These are phyloP conservation scores for Boletus subparvulus DNA, from an alignment of 768 basidiomycete genomes.

Conservation along the genomic window DNA sequence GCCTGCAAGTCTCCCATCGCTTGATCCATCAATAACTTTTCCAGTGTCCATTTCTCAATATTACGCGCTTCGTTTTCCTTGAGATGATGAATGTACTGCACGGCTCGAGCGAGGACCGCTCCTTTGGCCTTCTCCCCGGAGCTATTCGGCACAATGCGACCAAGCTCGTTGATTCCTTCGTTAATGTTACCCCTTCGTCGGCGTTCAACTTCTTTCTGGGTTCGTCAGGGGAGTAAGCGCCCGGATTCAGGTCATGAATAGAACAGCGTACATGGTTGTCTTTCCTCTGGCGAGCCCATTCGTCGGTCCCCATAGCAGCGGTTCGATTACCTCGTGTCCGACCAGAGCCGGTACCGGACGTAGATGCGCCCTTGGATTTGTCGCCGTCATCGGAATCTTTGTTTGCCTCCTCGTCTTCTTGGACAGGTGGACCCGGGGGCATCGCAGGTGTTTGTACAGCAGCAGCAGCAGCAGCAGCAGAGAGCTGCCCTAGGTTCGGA, in stretches of 20 bases:
- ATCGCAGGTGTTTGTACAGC: constrained; percentile 43
- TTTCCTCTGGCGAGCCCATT: constrained; percentile 78
- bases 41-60: constrained; percentile 91
- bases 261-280: constrained; percentile 70
- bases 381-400: constrained; percentile 32
- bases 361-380: constrained; percentile 24
- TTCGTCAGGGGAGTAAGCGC: neutral
- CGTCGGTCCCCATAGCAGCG: constrained; percentile 68
- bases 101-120: constrained; percentile 82
- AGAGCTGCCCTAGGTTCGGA: constrained; percentile 60
- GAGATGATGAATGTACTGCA: constrained; percentile 88
- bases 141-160: constrained; percentile 83
- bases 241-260: neutral
- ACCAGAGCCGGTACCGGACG: constrained; percentile 33
- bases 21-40: constrained; percentile 90
- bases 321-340: constrained; percentile 53
- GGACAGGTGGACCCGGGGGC: constrained; percentile 14
- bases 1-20: constrained; percentile 85
- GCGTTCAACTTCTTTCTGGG: constrained; percentile 97
- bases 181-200: constrained; percentile 94
- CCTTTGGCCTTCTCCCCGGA: constrained; percentile 89
- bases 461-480: constrained; percentile 40
- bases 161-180: constrained; percentile 91
- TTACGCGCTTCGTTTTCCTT: constrained; percentile 89
- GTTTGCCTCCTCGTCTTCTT: constrained; percentile 20